Evolutionary conservation across 805 yeast genomes (phyloP), one percentile per base, ranked within the genome.

Genomic region (Cyberlindnera nakhonratchasimensis): DNA sequence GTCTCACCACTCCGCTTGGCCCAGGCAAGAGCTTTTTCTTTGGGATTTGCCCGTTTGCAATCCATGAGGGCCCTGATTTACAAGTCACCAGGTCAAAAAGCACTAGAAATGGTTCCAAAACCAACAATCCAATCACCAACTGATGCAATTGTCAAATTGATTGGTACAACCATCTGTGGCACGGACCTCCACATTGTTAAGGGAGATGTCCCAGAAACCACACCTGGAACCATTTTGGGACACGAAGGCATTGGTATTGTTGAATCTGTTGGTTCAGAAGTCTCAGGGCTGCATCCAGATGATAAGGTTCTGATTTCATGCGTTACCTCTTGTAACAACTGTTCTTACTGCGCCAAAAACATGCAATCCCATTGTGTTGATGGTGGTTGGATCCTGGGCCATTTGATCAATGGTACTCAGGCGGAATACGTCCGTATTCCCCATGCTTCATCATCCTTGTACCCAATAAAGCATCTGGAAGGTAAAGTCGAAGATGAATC

Each of bases 341-440:
- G 84, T 57, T 73, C 69, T 41, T 82, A 81, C 62, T 74, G 79
- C 52, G 59, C 62, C 43, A 74, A 66, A 53, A 66, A 76, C 51
- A 66, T 80, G 47, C 82, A 82, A 59, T 73, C 82, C 7, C 83
- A 79, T 58, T 79, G 83, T 72, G 54, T 58, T 17, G 71, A 72
- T 37, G 79, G 79, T 43, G 77, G 77, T 17, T 73, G 79, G 79
- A 58, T 67, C 29, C 55, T 73, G 31, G 79, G 79, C 30, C 79
- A 78, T 48, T 70, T 67, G 47, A 80, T 83, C 40, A 76, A 80
- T 46, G 88, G 88, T 34, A 80, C 87, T 8, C 82, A 81, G 58
- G 78, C 85, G 37, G 82, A 77, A 53, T 77, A 65, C 55, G 74
- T 69, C 51, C 71, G 81, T 55, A 69, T 77, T 39, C 83, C 81